Evolutionary conservation across 768 basidiomycete species (phyloP).

Genomic region (Leccinum boreale): DNA sequence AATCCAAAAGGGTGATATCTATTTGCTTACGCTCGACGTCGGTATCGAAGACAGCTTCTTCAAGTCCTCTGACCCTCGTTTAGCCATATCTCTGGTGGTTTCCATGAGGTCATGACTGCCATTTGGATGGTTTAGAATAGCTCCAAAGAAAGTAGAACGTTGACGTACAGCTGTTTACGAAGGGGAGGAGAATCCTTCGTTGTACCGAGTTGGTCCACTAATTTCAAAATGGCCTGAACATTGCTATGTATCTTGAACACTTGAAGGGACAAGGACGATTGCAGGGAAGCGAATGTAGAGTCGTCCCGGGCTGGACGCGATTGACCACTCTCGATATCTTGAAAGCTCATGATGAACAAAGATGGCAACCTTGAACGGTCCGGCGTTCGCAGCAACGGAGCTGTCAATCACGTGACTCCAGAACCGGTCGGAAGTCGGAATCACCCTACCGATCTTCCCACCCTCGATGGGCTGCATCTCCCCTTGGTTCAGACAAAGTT

Average conservation of each 20-base stretch:
- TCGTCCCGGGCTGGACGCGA: slow-evolving; percentile 56
- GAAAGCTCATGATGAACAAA: slow-evolving; percentile 42
- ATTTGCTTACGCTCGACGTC: slow-evolving; percentile 47
- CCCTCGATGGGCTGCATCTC: no score
- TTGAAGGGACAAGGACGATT: slow-evolving; percentile 82
- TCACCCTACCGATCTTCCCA: no score
- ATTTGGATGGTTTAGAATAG: slow-evolving; percentile 2
- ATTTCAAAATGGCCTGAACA: slow-evolving; percentile 89
- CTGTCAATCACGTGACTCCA: slow-evolving; percentile 9
- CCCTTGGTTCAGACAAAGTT: no score
- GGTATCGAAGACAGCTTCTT: slow-evolving; percentile 82
- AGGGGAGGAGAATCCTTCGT: slow-evolving; percentile 73
- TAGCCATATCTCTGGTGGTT: slow-evolving; percentile 91
- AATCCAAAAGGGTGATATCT: not conserved
- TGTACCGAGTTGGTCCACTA: slow-evolving; percentile 96
- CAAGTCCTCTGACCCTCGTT: slow-evolving; percentile 88
- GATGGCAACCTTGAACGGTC: not conserved
- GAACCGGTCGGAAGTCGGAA: not conserved
- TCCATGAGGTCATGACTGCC: slow-evolving; percentile 90
- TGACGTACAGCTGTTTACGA: slow-evolving; percentile 79
- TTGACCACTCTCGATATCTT: slow-evolving; percentile 47
- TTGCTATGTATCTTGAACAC: slow-evolving; percentile 99
- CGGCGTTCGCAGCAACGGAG: slow-evolving; percentile 4
- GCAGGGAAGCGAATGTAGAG: slow-evolving; percentile 69
- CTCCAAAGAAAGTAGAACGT: not conserved